Evolutionary conservation across 148 eudicot species (phyloP), one percentile per base, ranked within the genome.

Genomic region (Rhododendron kiyosumense): DNA sequence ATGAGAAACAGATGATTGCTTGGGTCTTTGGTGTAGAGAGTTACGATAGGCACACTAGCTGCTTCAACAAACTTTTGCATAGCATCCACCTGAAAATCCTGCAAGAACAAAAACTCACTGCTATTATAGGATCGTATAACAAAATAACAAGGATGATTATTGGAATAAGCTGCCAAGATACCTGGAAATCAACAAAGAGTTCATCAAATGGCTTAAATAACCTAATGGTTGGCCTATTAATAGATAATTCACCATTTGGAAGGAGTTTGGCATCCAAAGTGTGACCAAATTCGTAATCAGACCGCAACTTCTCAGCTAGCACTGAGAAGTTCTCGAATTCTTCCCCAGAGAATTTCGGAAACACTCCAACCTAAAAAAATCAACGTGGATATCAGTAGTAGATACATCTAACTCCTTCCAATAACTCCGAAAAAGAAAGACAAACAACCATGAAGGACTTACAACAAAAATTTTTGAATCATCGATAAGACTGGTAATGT

Each of bases 191-290:
- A 57, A 87, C 92, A 49, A 93, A 86, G 83, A 91, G 99, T 78
- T 96, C 99, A 88, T 96, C 99, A 88, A 95, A 96, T 38, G 98
- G 99, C 91, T 95, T 96, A 45, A 96, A 87, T 79, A 96, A 88
- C 74, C 99, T 89, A 43, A 96, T 86, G 6, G 88, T 67, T 4
- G 99, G 96, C 65, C 89, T 92, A 20, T 87, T 67, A 77, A 94
- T 89, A 0, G 95, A 94, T 63, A 93, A 88, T 65, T 93, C 95
- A 73, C 98, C 99, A 30, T 91, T 89, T 54, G 96, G 96, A 71
- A 96, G 91, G 52, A 92, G 83, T 85, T 88, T 91, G 73, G 95
- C 99, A 84, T 92, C 91, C 78, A 89, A 88, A 11, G 98, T 93
- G 85, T 95, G 98, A 22, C 89, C 92, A 84, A 96, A 96, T 3